Base-by-base conservation (phyloP, 331 rosid species). In the Stylosanthes scabra region DNA sequence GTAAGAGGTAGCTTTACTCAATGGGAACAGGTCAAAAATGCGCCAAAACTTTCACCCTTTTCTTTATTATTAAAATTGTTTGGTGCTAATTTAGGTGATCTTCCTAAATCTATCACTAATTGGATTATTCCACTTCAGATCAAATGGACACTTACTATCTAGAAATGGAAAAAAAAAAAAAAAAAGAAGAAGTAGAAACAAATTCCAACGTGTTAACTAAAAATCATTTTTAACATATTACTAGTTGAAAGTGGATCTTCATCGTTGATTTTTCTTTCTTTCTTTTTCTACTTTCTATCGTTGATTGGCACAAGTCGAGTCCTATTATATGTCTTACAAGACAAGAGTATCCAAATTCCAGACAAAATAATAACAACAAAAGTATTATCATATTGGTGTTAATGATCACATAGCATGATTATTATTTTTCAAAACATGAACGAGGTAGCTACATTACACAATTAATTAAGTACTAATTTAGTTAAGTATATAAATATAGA, bases 1-100 rank as follows among this genome's bases (percentile, higher is more conserved):
- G 77, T 79, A 71, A 55, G 70, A 62, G n/a, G 27, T 59, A 51
- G 15, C 75, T 78, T 78, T 59, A 83, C 86, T 74, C 78, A 59
- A 82, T 56, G 74, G 70, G 56, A 40, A 81, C 42, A 65, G 7
- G 16, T 66, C 71, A 44, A 72, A 77, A 11, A 70, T 42, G 54
- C 60, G 4, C 71, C 11, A 31, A 40, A 11, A n/a, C 40, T 15
- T 7, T 25, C 37, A 47, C 39, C 0, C 42, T 29, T 25, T 37
- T 63, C 58, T 34, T n/a, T n/a, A n/a, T 51, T 27, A 11, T 72
- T 9, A 10, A 51, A 28, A 6, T 45, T 6, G 20, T 39, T 58
- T 65, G 66, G 47, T 57, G 59, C 49, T 63, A 16, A 29, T 63
- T 69, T 13, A 11, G 59, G 60, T 54, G 6, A 58, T 46, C 81